Evolutionary conservation across 495 filamentous ascomycete genomes (phyloP).

Genomic region (Neurospora sublineolata): DNA sequence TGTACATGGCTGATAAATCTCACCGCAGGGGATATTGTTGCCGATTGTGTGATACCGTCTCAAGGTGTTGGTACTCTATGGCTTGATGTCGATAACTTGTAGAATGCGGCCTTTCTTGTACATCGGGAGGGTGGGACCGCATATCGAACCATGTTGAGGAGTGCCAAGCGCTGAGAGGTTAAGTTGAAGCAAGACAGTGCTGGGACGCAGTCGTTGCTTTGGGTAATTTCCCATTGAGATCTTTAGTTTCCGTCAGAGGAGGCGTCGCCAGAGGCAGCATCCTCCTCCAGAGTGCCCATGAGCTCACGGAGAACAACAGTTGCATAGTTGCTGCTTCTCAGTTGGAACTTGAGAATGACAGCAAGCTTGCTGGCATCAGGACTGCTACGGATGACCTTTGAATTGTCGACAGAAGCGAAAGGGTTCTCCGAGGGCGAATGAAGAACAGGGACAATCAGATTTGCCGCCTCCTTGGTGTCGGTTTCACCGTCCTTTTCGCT

Average conservation of each 20-base stretch:
- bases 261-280: background rate
- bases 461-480: background rate
- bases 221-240: background rate
- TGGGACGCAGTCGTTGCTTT: background rate
- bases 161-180: background rate
- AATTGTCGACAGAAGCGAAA: conserved; percentile 1
- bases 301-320: conserved; percentile 90
- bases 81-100: background rate
- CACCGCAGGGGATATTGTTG: background rate
- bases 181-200: background rate
- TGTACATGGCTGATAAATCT: background rate
- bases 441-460: conserved; percentile 10
- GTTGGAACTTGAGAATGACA: conserved; percentile 72
- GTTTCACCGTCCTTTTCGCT: background rate
- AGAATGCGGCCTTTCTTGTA: background rate
- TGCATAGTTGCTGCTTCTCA: conserved; percentile 81
- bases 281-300: conserved; percentile 16
- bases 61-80: background rate
- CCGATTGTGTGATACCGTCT: background rate
- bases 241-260: background rate
- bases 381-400: conserved; percentile 4
- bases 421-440: conserved; percentile 18
- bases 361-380: conserved; percentile 51
- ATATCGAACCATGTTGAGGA: background rate
- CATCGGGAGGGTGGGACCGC: background rate